phyloP scores from a whole-genome alignment of 805 yeast species.

The Wickerhamomyces ciferrii region DNA sequence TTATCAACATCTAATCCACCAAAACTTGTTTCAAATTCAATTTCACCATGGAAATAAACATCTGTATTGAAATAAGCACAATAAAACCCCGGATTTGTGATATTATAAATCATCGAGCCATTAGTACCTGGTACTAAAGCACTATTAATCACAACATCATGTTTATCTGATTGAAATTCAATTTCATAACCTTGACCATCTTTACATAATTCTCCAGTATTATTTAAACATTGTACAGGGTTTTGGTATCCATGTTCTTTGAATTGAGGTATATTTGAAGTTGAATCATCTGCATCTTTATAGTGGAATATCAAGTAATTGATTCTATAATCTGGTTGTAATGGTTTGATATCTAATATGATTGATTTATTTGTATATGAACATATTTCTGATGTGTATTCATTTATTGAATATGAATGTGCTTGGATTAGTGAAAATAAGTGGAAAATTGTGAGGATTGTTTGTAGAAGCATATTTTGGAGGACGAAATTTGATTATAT shows the following conservation, averaged over 20 bases:
- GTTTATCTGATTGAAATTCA: neutral
- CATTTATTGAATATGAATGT: neutral
- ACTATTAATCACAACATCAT: neutral
- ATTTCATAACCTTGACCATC: neutral
- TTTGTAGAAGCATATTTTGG: neutral
- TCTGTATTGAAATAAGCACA: neutral
- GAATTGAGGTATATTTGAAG: neutral
- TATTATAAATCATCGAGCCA: neutral
- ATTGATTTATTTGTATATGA: neutral
- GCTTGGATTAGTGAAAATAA: neutral
- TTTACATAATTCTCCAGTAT: neutral
- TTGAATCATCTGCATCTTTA: neutral
- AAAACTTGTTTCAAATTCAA: neutral
- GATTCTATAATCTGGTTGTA: neutral
- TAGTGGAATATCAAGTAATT: neutral
- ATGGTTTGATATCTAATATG: neutral
- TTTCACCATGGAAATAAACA: neutral
- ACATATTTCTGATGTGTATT: neutral
- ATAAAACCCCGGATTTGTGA: neutral
- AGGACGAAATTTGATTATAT: neutral
- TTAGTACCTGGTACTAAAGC: neutral
- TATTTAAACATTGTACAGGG: neutral
- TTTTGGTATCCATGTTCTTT: neutral
- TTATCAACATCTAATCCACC: neutral
- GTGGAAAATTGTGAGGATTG: neutral